Base-by-base conservation (phyloP, 2,329 filamentous ascomycete genomes). In the Diaporthe velutina region DNA sequence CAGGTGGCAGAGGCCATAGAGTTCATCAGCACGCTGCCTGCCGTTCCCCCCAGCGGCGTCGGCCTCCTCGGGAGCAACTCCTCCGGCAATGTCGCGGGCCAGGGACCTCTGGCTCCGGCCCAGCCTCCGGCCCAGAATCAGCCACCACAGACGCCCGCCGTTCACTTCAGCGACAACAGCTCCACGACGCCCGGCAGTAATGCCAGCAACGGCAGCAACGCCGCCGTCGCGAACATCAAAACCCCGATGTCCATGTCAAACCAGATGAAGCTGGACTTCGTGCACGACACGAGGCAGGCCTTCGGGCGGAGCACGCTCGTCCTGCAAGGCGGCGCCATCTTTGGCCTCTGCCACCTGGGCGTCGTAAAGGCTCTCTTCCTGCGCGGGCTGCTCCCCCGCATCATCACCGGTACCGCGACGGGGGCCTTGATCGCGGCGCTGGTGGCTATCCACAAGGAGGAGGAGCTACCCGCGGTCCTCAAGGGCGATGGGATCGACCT, bases 371-470 rank as follows among this genome's bases (percentile, higher is more conserved):
- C 95, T 2, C 86, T 98, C 54, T 94, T 96, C 83, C 85, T 95
- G 48, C 90, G 94, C 38, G 94, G 94, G 0, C 85, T 98, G 22
- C 87, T 98, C 60, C 96, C 97, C 5, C 91, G 95, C 57, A 98
- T 98, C 79, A 96, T 98, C 78, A 95, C 95, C 0, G 96, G 96
- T 12, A 98, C 95, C 1, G 96, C 94, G 5, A 98, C 95, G 0
- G 96, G 96, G 19, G 96, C 96, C 12, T 86, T 98, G 79, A 96
- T 98, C 77, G 96, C 95, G 2, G 95, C 95, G 17, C 86, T 98
- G 38, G 94, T 98, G 2, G 94, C 94, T 7, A 93, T 97, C 25
- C 95, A 97, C 82, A 95, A 94, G 0, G 93, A 97, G 79, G 94
- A 95, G 70, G 96, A 98, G 81, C 87, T 98, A 40, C 90, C 95